Base-by-base conservation (phyloP, 805 yeast species). In the Lipomyces kockii region DNA sequence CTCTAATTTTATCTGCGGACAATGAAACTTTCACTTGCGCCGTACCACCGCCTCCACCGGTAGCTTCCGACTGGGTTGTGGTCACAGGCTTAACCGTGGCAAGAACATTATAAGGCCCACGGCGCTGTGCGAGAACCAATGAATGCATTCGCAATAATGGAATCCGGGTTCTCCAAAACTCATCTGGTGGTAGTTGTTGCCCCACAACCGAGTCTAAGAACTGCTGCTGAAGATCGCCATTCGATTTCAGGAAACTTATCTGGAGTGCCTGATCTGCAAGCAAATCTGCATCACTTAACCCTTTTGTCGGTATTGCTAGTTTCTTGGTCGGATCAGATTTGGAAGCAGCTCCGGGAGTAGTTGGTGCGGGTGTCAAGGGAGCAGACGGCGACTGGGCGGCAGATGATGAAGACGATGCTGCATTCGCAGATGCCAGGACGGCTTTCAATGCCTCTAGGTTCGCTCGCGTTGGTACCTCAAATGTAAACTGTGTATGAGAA, bases 81-180 rank as follows among this genome's bases (percentile, higher is more conserved):
- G 68, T 68, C n/a, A 65, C 69, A 0, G 98, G 97, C 75, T 90
- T 91, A 70, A 95, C 94, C 0, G 98, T 92, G 56, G 97, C 89
- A 62, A 95, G 80, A 0, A 95, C 98, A 75, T 95, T 95, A 77
- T 93, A 95, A 0, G 97, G 95, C 0, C 99, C 99, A 60, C 89
- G 83, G 71, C 90, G 90, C 76, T 95, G 99, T 25, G 92, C 85
- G 20, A 86, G 85, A 8, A 94, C 86, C 70, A 95, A 84, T 0
- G 98, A 97, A 79, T 86, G 91, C 0, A 97, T 92, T 63, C 98
- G 81, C 64, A 95, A 78, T 32, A 89, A 82, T 73, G 91, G 91
- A 2, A 72, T 49, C 34, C 75, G 63, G 14, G 71, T 64, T 20
- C 71, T 43, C 75, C 75, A 72, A 51, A 72, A 72, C 73, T 92